These are phyloP conservation scores for Aureobasidium sp. DNA, from an alignment of 2,329 filamentous ascomycete genomes.

Conservation along the genomic window DNA sequence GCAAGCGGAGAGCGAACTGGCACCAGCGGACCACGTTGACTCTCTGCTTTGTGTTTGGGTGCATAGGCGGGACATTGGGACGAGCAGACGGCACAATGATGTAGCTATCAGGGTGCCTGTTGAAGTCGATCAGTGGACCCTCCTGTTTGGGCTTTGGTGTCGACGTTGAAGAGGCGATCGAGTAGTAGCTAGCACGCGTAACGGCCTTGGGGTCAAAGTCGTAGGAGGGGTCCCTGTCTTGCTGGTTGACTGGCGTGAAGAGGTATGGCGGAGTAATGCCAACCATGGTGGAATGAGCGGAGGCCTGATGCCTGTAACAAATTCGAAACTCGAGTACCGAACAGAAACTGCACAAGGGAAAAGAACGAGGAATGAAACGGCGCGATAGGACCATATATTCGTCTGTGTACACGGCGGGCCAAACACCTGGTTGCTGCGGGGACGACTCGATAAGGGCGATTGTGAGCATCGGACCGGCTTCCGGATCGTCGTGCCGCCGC, in stretches of 20 bases:
- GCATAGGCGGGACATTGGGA: slow-evolving; percentile 59
- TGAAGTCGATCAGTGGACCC: slow-evolving; percentile 75
- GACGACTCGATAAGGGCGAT: slow-evolving; percentile 7
- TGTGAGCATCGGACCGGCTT: neutral
- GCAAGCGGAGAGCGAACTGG: slow-evolving; percentile 61
- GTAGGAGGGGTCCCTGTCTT: slow-evolving; percentile 46
- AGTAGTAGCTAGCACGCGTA: slow-evolving; percentile 65
- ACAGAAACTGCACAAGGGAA: neutral
- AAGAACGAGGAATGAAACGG: slow-evolving; percentile 15
- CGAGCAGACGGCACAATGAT: slow-evolving; percentile 57
- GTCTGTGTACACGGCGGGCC: neutral
- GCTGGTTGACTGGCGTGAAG: slow-evolving; percentile 52
- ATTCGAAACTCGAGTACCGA: neutral
- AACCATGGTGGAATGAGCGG: slow-evolving; percentile 28
- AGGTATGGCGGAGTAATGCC: slow-evolving; percentile 62
- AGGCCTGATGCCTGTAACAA: neutral
- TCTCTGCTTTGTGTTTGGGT: slow-evolving; percentile 59
- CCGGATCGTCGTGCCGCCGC: neutral
- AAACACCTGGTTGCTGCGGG: slow-evolving; percentile 6
- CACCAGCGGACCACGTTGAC: slow-evolving; percentile 63
- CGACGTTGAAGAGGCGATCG: slow-evolving; percentile 28
- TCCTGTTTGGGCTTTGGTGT: slow-evolving; percentile 56
- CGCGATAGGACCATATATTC: slow-evolving; percentile 12
- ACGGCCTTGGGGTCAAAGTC: slow-evolving; percentile 83
- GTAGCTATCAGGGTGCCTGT: slow-evolving; percentile 75